These are phyloP conservation scores for Epichloe uncinata DNA, from an alignment of 2,329 filamentous ascomycete genomes.

Conservation along the genomic window DNA sequence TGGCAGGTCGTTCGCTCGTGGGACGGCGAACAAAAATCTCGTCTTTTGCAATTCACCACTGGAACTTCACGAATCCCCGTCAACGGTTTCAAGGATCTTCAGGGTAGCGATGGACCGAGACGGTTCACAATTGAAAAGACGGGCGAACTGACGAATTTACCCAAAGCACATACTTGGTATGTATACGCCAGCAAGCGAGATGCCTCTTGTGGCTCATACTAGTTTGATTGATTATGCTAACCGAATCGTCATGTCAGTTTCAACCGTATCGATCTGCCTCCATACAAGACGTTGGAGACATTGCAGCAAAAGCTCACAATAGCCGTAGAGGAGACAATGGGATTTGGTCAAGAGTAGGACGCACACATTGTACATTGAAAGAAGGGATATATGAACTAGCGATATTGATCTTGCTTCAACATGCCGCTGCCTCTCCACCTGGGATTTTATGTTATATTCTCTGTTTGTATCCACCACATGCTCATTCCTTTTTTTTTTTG, in stretches of 20 bases:
- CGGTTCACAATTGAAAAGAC: conserved; percentile 98
- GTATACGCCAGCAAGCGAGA: conserved; percentile 20
- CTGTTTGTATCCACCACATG: background rate
- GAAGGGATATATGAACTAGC: background rate
- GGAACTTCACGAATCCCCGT: conserved; percentile 96
- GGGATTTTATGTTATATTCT: background rate
- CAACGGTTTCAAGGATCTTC: conserved; percentile 98
- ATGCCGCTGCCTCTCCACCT: background rate
- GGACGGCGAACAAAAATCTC: conserved; percentile 97
- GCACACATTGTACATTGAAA: background rate
- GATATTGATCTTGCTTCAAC: conserved; percentile 1
- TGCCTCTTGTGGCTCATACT: background rate
- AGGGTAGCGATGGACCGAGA: conserved; percentile 89
- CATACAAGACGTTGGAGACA: conserved; percentile 79
- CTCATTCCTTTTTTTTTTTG: background rate
- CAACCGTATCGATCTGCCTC: conserved; percentile 89
- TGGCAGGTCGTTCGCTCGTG: conserved; percentile 95
- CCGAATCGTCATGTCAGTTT: conserved; percentile 45
- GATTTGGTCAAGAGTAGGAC: conserved; percentile 87
- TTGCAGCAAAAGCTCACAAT: conserved; percentile 86
- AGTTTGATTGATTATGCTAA: conserved; percentile 10
- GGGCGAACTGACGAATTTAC: conserved; percentile 77
- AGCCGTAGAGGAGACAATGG: conserved; percentile 96
- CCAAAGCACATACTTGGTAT: conserved; percentile 96
- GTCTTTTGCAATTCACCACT: conserved; percentile 95